These are phyloP conservation scores for Pichia sp. DNA, from an alignment of 1,139 yeast species.

Conservation along the genomic window DNA sequence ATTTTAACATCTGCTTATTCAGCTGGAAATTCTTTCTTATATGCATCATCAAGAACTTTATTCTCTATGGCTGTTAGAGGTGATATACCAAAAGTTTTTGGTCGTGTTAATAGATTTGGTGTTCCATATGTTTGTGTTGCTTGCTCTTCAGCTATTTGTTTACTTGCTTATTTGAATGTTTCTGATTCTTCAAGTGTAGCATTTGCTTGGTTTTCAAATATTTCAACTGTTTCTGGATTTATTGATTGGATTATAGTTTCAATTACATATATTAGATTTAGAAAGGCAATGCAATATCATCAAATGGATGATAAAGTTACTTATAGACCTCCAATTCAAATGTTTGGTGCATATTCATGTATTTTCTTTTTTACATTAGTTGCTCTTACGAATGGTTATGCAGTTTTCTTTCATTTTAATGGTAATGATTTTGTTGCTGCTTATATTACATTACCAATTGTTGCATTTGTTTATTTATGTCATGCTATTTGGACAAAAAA, in stretches of 20 bases:
- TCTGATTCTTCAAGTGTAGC: conserved; percentile 28
- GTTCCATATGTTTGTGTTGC: conserved; percentile 47
- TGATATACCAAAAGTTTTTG: conserved; percentile 54
- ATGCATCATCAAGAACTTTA: conserved; percentile 49
- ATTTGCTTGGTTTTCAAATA: conserved; percentile 33
- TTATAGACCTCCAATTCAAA: conserved; percentile 39
- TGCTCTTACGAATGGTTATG: conserved; percentile 54
- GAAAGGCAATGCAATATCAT: conserved; percentile 38
- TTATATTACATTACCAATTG: conserved; percentile 53
- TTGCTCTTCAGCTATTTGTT: conserved; percentile 35
- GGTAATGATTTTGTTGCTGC: conserved; percentile 52
- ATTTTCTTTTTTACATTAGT: conserved; percentile 38
- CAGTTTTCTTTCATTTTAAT: conserved; percentile 44
- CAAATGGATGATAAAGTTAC: conserved; percentile 41
- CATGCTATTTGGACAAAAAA: conserved; percentile 32
- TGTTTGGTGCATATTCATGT: conserved; percentile 41
- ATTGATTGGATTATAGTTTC: conserved; percentile 34
- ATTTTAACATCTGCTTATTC: conserved; percentile 36
- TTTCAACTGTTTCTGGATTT: conserved; percentile 34
- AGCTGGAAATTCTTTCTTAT: conserved; percentile 40
- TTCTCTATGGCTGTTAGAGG: conserved; percentile 55
- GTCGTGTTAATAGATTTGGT: conserved; percentile 51
- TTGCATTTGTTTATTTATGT: conserved; percentile 40
- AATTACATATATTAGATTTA: conserved; percentile 42
- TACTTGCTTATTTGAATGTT: conserved; percentile 31